Evolutionary conservation across 768 basidiomycete genomes (phyloP).

Genomic region (Psilocybe tampanensis): DNA sequence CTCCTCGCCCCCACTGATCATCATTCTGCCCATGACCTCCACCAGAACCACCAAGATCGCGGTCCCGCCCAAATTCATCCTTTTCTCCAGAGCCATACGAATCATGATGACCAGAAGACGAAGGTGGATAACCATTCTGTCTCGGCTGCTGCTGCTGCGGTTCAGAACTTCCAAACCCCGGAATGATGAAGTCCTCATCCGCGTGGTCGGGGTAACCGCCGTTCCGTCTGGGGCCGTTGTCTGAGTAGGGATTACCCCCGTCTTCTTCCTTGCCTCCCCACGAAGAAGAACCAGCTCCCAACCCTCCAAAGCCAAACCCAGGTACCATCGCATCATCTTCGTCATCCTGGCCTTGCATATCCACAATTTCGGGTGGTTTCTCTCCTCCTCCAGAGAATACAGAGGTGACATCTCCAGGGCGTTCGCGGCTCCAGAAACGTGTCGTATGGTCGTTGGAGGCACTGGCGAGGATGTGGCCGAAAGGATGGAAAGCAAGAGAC

Average conservation of each 20-base stretch:
- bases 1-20: constrained; percentile 36
- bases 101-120: constrained; percentile 47
- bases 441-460: constrained; percentile 99
- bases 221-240: constrained; percentile 22
- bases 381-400: constrained; percentile 83
- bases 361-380: constrained; percentile 74
- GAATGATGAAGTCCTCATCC: constrained; percentile 67
- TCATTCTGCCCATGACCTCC: constrained; percentile 31
- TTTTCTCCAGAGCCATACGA: constrained; percentile 48
- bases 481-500: constrained; percentile 92
- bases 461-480: constrained; percentile 91
- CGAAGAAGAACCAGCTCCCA: constrained; percentile 18
- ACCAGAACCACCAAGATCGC: constrained; percentile 30
- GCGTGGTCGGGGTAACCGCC: constrained; percentile 29
- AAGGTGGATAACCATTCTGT: constrained; percentile 32
- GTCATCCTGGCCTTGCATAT: constrained; percentile 64
- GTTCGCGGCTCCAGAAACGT: constrained; percentile 96
- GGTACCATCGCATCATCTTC: constrained; percentile 77
- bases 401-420: constrained; percentile 79
- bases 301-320: constrained; percentile 59
- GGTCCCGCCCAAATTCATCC: constrained; percentile 34
- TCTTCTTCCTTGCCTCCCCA: constrained; percentile 56
- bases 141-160: constrained; percentile 8
- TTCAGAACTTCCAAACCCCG: constrained; percentile 51
- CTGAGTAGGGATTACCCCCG: constrained; percentile 14